Evolutionary conservation across 345 rosid species (phyloP).

Genomic region (Hirschfeldia incana): DNA sequence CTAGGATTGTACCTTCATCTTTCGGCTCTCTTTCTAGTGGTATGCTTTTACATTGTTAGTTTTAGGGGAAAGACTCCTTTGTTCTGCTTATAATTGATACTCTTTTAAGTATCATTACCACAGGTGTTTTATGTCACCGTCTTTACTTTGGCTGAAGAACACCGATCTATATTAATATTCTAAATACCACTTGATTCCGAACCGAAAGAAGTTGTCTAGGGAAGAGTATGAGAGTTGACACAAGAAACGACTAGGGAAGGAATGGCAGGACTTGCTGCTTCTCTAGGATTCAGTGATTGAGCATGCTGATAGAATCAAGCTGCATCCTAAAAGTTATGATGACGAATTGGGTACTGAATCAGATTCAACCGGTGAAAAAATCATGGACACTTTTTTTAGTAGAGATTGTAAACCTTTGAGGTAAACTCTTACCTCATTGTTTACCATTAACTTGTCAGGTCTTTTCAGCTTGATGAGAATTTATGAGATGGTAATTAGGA

Average conservation of each 20-base stretch:
- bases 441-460: constrained; percentile 4
- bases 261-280: constrained; percentile 57
- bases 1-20: too few species aligned
- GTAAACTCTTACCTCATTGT: background rate
- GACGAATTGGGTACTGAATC: too few species aligned
- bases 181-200: constrained; percentile 60
- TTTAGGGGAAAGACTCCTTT: background rate
- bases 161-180: constrained; percentile 34
- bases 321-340: too few species aligned
- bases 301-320: too few species aligned
- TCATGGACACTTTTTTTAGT: too few species aligned
- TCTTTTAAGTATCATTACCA: background rate
- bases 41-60: background rate
- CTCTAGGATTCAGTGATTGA: too few species aligned
- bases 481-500: too few species aligned
- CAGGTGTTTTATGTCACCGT: constrained; percentile 23
- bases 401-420: too few species aligned
- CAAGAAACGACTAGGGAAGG: constrained; percentile 69
- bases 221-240: constrained; percentile 81
- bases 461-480: too few species aligned
- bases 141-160: constrained; percentile 12
- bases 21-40: too few species aligned
- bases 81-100: background rate
- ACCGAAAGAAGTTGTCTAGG: constrained; percentile 57
- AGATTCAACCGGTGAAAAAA: too few species aligned